Evolutionary conservation across 768 basidiomycete genomes (phyloP).

Genomic region (Tulasnella sp.): DNA sequence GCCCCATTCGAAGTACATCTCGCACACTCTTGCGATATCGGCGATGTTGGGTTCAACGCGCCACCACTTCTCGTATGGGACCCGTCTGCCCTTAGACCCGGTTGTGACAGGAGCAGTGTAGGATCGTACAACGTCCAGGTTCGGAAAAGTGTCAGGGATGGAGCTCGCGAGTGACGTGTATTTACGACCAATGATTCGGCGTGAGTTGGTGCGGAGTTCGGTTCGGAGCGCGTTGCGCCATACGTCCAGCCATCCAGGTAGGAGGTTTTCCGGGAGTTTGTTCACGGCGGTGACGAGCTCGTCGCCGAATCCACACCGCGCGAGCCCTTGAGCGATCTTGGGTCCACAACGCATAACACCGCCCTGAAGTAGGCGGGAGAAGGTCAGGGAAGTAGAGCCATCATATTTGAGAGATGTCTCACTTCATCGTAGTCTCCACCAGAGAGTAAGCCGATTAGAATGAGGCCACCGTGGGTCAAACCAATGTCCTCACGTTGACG

Average conservation of each 20-base stretch:
- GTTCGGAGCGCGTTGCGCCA: slow-evolving; percentile 55
- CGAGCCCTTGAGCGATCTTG: slow-evolving; percentile 63
- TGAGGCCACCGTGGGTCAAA: slow-evolving; percentile 53
- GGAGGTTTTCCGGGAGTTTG: slow-evolving; percentile 33
- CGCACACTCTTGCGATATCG: slow-evolving; percentile 67
- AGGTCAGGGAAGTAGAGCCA: slow-evolving; percentile 14
- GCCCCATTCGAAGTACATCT: slow-evolving; percentile 89
- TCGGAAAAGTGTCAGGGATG: slow-evolving; percentile 58
- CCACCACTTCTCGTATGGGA: slow-evolving; percentile 34
- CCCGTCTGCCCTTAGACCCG: slow-evolving; percentile 39
- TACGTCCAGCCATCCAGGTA: slow-evolving; percentile 42
- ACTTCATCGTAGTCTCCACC: slow-evolving; percentile 82
- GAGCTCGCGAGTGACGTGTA: slow-evolving; percentile 49
- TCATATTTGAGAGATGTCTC: not conserved
- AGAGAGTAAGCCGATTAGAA: slow-evolving; percentile 73
- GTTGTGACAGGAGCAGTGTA: slow-evolving; percentile 73
- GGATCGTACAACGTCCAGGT: slow-evolving; percentile 58
- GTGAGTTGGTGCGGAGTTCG: slow-evolving; percentile 60
- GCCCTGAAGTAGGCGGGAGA: not conserved
- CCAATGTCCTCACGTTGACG: slow-evolving; percentile 37
- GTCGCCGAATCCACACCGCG: slow-evolving; percentile 72
- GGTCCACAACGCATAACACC: slow-evolving; percentile 59
- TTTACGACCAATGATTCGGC: slow-evolving; percentile 52
- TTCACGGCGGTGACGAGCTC: slow-evolving; percentile 49
- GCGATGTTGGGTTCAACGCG: slow-evolving; percentile 52